Percentiles rank a stretch among this genome's conserved stretches.
Evolutionary conservation across 2,329 filamentous ascomycete species (phyloP).

Genomic region (Xylariaceae sp.): DNA sequence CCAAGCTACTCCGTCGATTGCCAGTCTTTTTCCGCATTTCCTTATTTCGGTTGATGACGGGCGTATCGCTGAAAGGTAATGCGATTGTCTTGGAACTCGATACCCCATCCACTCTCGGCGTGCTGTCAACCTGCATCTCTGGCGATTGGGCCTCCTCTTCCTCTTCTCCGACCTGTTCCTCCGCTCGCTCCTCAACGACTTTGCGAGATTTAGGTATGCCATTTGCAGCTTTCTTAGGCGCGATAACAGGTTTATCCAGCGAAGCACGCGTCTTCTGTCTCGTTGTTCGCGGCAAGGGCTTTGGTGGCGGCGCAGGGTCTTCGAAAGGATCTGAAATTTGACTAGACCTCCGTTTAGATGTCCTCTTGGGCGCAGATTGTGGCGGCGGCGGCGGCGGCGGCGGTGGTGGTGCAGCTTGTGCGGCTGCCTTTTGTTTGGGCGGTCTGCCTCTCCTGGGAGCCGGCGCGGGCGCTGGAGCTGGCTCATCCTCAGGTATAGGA

Average conservation of each 20-base stretch:
- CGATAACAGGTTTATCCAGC: slow-evolving; percentile 31
- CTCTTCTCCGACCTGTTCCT: slow-evolving; percentile 12
- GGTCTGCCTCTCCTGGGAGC: slow-evolving; percentile 35
- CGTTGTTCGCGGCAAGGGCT: slow-evolving; percentile 24
- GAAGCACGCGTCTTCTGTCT: slow-evolving; percentile 44
- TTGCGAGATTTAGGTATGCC: slow-evolving; percentile 13
- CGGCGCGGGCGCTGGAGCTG: slow-evolving; percentile 31
- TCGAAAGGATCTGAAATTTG: slow-evolving; percentile 25
- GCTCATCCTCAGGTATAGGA: slow-evolving; percentile 38
- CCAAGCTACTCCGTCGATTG: slow-evolving; percentile 77
- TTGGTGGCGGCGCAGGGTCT: slow-evolving; percentile 36
- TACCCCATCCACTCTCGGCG: slow-evolving; percentile 21
- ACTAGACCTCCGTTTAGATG: slow-evolving; percentile 35
- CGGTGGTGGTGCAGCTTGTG: slow-evolving; percentile 19
- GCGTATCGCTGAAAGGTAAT: slow-evolving; percentile 86
- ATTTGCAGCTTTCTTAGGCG: slow-evolving; percentile 24
- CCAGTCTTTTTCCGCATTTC: slow-evolving; percentile 82
- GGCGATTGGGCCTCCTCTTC: slow-evolving; percentile 20
- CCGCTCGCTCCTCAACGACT: slow-evolving; percentile 9
- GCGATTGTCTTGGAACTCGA: slow-evolving; percentile 62
- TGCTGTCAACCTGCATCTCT: slow-evolving; percentile 25
- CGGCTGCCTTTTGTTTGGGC: slow-evolving; percentile 36
- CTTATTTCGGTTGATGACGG: slow-evolving; percentile 88
- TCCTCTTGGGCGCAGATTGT: slow-evolving; percentile 36
- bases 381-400: slow-evolving; percentile 10